Evolutionary conservation across 2,329 filamentous ascomycete genomes (phyloP).

Genomic region (Cercospora citrullina): DNA sequence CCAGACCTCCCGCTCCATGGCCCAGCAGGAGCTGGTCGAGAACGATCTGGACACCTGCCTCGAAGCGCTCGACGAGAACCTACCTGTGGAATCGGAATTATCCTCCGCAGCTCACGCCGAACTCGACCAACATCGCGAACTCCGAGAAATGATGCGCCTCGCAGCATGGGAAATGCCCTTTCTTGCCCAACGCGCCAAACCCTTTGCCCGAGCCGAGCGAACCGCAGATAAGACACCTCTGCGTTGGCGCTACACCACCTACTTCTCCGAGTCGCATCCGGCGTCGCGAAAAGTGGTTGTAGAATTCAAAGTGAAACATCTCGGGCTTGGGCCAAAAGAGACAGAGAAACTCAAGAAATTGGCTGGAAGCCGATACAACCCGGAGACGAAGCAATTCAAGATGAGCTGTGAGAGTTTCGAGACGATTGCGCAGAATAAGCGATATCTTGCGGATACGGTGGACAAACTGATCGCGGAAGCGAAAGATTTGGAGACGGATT

Average conservation of each 20-base stretch:
- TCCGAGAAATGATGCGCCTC: slow-evolving; percentile 82
- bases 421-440: slow-evolving; percentile 93
- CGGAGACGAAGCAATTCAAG: slow-evolving; percentile 74
- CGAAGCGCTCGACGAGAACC: slow-evolving; percentile 23
- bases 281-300: slow-evolving; percentile 92
- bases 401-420: slow-evolving; percentile 85
- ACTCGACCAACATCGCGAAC: slow-evolving; percentile 82
- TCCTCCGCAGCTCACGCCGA: slow-evolving; percentile 80
- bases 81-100: slow-evolving; percentile 76
- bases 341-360: slow-evolving; percentile 83
- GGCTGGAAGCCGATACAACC: slow-evolving; percentile 82
- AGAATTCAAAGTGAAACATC: slow-evolving; percentile 75
- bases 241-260: slow-evolving; percentile 94
- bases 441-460: slow-evolving; percentile 81
- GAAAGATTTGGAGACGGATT: slow-evolving; percentile 69
- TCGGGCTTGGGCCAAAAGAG: slow-evolving; percentile 55
- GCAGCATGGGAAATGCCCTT: slow-evolving; percentile 96
- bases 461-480: slow-evolving; percentile 72
- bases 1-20: slow-evolving; percentile 16
- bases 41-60: slow-evolving; percentile 20
- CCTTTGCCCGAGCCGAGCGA: slow-evolving; percentile 67
- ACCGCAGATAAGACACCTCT: slow-evolving; percentile 62
- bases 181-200: slow-evolving; percentile 75
- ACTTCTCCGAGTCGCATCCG: slow-evolving; percentile 91
- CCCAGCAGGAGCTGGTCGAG: slow-evolving; percentile 13